Evolutionary conservation across 192 early-diverging fungal species (phyloP).

Genomic region (Coemansia sp.): DNA sequence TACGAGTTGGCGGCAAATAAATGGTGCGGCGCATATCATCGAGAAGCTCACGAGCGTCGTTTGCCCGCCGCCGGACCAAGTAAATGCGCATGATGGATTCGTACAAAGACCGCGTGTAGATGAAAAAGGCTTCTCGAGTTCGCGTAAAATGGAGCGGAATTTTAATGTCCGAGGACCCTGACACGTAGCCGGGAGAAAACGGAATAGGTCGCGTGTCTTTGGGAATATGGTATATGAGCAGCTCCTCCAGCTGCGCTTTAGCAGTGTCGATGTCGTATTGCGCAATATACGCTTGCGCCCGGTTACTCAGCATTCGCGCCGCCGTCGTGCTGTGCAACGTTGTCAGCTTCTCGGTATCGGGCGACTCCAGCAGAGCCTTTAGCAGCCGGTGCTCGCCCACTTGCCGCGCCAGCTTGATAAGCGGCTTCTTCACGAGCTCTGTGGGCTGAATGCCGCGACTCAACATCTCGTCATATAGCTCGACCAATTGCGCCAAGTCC

Average conservation of each 20-base stretch:
- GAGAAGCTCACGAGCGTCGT: constrained; percentile 27
- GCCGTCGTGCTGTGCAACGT: constrained; percentile 6
- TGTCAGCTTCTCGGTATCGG: not conserved
- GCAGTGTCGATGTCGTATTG: constrained; percentile 14
- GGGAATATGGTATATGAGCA: constrained; percentile 36
- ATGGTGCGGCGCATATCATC: constrained; percentile 51
- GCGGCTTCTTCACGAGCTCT: constrained; percentile 28
- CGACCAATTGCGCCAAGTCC: constrained; percentile 25
- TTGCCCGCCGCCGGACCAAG: constrained; percentile 20
- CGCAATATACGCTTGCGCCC: constrained; percentile 30
- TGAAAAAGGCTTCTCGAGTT: constrained; percentile 42
- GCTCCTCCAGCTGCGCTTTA: constrained; percentile 20
- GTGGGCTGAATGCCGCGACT: constrained; percentile 22
- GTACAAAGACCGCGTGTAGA: constrained; percentile 46
- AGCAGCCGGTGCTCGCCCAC: constrained; percentile 24
- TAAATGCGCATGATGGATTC: constrained; percentile 39
- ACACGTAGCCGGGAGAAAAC: not conserved
- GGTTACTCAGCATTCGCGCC: constrained; percentile 30
- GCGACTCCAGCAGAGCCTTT: constrained; percentile 19
- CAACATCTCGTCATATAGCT: constrained; percentile 48
- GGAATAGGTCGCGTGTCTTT: constrained; percentile 33
- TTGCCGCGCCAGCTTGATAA: constrained; percentile 22
- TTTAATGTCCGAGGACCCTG: not conserved
- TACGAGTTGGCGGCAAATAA: constrained; percentile 43
- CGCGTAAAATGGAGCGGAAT: constrained; percentile 25